Conservation (phyloP, 2,329 filamentous ascomycete species). For the Alternaria consortialis region DNA sequence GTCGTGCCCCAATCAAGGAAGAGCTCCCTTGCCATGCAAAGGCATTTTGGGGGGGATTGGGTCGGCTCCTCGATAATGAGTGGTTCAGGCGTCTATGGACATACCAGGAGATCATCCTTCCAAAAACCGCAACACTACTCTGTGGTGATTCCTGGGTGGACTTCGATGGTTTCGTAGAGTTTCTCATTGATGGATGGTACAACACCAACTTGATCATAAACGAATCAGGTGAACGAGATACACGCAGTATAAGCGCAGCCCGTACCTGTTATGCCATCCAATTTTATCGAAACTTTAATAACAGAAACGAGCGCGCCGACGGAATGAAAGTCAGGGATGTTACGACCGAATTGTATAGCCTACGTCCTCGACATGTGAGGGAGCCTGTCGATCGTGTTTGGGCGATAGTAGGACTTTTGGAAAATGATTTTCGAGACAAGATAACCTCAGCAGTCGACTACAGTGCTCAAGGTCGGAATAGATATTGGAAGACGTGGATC, state of each 20-base stretch:
- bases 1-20: neutral
- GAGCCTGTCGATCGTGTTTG: neutral
- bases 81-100: neutral
- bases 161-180: neutral
- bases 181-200: neutral
- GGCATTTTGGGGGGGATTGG: accelerated
- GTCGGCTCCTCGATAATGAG: neutral
- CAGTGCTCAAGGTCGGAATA: neutral
- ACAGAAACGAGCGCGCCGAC: too few species aligned
- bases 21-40: neutral
- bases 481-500: neutral
- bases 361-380: neutral
- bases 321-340: neutral
- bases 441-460: neutral
- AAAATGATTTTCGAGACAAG: accelerated
- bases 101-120: neutral
- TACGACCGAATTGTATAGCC: accelerated
- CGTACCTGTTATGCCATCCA: neutral
- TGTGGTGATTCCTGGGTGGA: accelerated
- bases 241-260: neutral
- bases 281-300: too few species aligned
- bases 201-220: neutral
- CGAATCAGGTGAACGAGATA: neutral
- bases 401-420: neutral
- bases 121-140: neutral